Percentiles rank a stretch among this genome's conserved stretches.
Evolutionary conservation across 2,329 filamentous ascomycete genomes (phyloP).

Genomic region (Fusarium euwallaceae): DNA sequence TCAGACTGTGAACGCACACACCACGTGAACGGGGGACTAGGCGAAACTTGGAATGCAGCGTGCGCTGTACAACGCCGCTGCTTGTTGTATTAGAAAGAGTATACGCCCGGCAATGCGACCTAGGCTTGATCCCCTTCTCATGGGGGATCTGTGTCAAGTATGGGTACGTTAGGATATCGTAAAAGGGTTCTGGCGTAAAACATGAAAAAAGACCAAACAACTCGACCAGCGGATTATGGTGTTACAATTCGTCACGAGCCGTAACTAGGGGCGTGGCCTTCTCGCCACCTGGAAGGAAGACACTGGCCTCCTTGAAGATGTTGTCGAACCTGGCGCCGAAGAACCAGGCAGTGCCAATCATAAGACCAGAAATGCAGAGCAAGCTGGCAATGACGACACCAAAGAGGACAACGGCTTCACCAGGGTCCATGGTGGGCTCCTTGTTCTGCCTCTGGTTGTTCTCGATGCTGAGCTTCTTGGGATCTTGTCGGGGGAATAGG

Average conservation of each 20-base stretch:
- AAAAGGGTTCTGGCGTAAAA: constrained; percentile 36
- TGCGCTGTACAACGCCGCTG: constrained; percentile 33
- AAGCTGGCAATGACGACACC: constrained; percentile 77
- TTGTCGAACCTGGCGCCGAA: constrained; percentile 85
- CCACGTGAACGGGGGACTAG: constrained; percentile 17
- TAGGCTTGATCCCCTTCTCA: constrained; percentile 22
- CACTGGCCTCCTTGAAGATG: constrained; percentile 46
- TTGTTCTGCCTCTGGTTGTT: constrained; percentile 55
- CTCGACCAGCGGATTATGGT: constrained; percentile 22
- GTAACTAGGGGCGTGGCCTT: constrained; percentile 44
- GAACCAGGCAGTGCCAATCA: constrained; percentile 84
- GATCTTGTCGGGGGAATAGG: constrained; percentile 87
- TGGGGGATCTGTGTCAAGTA: constrained; percentile 34
- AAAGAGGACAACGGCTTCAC: constrained; percentile 76
- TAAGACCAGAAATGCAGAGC: constrained; percentile 76
- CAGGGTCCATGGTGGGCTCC: constrained; percentile 63
- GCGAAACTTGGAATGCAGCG: constrained; percentile 32
- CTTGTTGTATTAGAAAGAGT: constrained; percentile 46
- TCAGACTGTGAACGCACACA: not conserved
- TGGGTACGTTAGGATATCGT: constrained; percentile 49
- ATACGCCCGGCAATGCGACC: constrained; percentile 34
- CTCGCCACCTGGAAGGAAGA: constrained; percentile 40
- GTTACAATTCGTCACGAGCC: constrained; percentile 54
- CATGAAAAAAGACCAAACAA: constrained; percentile 35
- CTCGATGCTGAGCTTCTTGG: constrained; percentile 66